phyloP scores from a whole-genome alignment of 2,329 filamentous ascomycete species.

The Didymella segeticola region DNA sequence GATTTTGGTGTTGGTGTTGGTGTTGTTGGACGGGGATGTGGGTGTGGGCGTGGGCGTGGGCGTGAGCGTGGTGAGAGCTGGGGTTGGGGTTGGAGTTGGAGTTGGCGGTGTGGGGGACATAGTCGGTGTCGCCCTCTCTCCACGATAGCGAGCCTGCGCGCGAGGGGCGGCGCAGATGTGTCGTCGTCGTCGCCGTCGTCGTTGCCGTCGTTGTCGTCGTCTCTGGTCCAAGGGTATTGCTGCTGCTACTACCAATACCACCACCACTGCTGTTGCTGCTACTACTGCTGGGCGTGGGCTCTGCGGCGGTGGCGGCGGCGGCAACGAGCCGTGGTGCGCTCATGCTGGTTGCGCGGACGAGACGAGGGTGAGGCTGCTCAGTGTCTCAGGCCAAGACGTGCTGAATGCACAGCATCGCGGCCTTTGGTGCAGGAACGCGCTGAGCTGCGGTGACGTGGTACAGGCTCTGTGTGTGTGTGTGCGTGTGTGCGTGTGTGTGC shows the following conservation, averaged over 20 bases:
- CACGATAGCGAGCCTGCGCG: constrained; percentile 53
- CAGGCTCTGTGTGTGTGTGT: too few relatives aligned
- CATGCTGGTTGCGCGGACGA: constrained; percentile 31
- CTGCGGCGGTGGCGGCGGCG: too few relatives aligned
- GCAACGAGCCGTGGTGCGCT: constrained; percentile 31
- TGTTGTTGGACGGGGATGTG: constrained; percentile 41
- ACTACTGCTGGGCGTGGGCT: constrained; percentile 13
- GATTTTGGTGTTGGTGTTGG: constrained; percentile 50
- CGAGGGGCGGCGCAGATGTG: constrained; percentile 41
- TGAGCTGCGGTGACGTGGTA: constrained; percentile 11
- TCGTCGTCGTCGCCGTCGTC: constrained; percentile 18
- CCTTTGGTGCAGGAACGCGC: constrained; percentile 35
- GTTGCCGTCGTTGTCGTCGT: too few relatives aligned
- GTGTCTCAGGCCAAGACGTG: constrained; percentile 42
- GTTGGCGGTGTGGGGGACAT: constrained; percentile 19
- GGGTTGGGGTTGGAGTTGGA: too few relatives aligned
- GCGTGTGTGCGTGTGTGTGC: too few relatives aligned
- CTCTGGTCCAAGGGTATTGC: too few relatives aligned
- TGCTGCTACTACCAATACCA: too few relatives aligned
- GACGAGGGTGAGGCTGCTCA: constrained; percentile 18
- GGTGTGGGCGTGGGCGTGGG: background rate
- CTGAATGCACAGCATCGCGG: constrained; percentile 37
- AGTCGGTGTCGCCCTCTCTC: constrained; percentile 26
- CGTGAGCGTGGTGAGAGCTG: background rate
- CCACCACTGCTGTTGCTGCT: background rate